A percentile compares a stretch with the other conserved stretches of the same genome.
Evolutionary conservation across 139 green algal genomes (phyloP).

Genomic region (Haematococcus sp.): DNA sequence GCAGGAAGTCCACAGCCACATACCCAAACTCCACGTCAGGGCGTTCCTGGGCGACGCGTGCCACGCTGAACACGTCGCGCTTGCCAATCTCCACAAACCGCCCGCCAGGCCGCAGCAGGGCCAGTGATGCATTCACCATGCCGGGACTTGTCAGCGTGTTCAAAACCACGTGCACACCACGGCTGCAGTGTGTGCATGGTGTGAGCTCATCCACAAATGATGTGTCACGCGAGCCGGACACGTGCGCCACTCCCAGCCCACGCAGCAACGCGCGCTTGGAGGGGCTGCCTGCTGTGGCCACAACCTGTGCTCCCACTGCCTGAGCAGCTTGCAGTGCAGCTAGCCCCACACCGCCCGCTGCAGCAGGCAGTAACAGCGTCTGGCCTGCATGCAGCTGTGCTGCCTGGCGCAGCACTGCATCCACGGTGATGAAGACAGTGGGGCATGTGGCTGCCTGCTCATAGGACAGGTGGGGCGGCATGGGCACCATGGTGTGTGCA

Average conservation of each 20-base stretch:
- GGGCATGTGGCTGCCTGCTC: slow-evolving; percentile 72
- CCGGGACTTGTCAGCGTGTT: slow-evolving; percentile 84
- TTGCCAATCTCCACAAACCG: slow-evolving; percentile 87
- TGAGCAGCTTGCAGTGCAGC: slow-evolving; percentile 57
- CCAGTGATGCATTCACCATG: slow-evolving; percentile 67
- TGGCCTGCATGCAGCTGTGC: slow-evolving; percentile 39
- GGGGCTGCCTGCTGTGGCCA: slow-evolving; percentile 67
- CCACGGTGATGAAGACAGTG: slow-evolving; percentile 81
- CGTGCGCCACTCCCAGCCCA: slow-evolving; percentile 37
- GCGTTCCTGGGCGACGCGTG: slow-evolving; percentile 60
- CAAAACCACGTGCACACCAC: slow-evolving; percentile 65
- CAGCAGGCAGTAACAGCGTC: slow-evolving; percentile 69
- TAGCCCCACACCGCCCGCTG: slow-evolving; percentile 79
- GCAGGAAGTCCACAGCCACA: slow-evolving; percentile 86
- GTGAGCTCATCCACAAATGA: slow-evolving; percentile 26
- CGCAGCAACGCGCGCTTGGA: slow-evolving; percentile 73
- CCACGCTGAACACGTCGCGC: slow-evolving; percentile 66
- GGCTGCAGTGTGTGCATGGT: too few relatives aligned
- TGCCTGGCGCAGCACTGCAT: slow-evolving; percentile 57
- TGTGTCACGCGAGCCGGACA: slow-evolving; percentile 38
- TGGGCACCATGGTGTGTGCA: slow-evolving; percentile 52
- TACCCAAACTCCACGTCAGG: slow-evolving; percentile 73
- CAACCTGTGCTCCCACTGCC: slow-evolving; percentile 28
- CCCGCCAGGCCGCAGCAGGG: slow-evolving; percentile 53
- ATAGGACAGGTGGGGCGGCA: slow-evolving; percentile 65